These are phyloP conservation scores for Macrolepiota fuliginosa DNA, from an alignment of 768 basidiomycete species.

Conservation along the genomic window DNA sequence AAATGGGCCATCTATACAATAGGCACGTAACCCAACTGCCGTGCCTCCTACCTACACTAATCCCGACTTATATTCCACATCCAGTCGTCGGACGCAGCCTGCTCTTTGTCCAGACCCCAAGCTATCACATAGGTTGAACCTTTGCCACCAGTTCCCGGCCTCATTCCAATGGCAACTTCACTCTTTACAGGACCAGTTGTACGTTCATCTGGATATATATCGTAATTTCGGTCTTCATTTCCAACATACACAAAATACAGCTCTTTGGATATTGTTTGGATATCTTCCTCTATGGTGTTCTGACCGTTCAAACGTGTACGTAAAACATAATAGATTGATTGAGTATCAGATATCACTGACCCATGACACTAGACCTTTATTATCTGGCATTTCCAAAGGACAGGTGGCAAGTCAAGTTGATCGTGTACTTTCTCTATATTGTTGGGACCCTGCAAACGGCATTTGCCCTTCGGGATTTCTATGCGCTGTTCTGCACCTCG, in stretches of 20 bases:
- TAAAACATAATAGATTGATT: background rate
- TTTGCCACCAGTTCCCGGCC: too few relatives aligned
- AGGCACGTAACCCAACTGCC: too few relatives aligned
- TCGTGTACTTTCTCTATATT: slow-evolving; percentile 3
- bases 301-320: slow-evolving; percentile 2
- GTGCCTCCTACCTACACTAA: too few relatives aligned
- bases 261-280: slow-evolving; percentile 4
- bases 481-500: background rate
- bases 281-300: slow-evolving; percentile 5
- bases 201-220: too few relatives aligned
- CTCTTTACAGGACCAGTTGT: too few relatives aligned
- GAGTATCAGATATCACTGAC: background rate
- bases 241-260: background rate
- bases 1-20: too few relatives aligned
- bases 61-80: too few relatives aligned
- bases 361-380: background rate
- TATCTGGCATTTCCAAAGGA: slow-evolving; percentile 9
- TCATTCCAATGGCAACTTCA: too few relatives aligned
- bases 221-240: too few relatives aligned
- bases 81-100: too few relatives aligned
- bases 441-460: slow-evolving; percentile 1
- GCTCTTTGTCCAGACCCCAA: too few relatives aligned
- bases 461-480: background rate
- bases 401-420: background rate
- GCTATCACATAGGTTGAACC: too few relatives aligned